Conservation (phyloP, 306 rosid species). For the Chamaecrista fasciculata region DNA sequence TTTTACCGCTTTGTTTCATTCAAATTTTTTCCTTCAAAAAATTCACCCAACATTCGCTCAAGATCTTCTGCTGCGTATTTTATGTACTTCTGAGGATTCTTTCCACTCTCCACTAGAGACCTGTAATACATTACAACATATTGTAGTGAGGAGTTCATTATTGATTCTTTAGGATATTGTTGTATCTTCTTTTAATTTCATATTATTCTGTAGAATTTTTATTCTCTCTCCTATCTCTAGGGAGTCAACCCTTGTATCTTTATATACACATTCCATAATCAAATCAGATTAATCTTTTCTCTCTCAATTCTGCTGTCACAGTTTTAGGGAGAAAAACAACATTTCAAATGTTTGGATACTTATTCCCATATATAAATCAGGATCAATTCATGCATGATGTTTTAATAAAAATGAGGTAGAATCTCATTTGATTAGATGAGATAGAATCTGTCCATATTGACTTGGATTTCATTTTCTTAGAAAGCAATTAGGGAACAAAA, state of each 20-base stretch:
- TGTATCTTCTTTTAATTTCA: no score
- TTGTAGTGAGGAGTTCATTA: no score
- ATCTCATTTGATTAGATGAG: neutral
- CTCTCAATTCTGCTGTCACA: no score
- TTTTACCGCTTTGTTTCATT: conserved; percentile 61
- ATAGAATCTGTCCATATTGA: neutral
- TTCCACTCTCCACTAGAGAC: conserved; percentile 82
- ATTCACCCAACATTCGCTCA: conserved; percentile 89
- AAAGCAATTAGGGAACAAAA: neutral
- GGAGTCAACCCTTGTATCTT: no score
- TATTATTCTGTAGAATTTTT: no score
- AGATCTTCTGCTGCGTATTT: conserved; percentile 83
- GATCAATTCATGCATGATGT: conserved; percentile 11
- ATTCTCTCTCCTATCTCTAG: no score
- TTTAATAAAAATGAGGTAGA: neutral
- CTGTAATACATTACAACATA: conserved; percentile 52
- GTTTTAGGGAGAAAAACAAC: neutral
- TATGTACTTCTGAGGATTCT: conserved; percentile 82
- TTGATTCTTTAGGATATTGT: no score
- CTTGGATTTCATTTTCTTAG: no score
- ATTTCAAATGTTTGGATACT: conserved; percentile 1
- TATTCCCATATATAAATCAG: neutral
- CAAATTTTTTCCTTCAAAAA: conserved; percentile 87
- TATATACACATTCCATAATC: no score
- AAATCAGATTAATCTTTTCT: no score